Conservation (phyloP, 345 rosid species). For the Reutealis trisperma region DNA sequence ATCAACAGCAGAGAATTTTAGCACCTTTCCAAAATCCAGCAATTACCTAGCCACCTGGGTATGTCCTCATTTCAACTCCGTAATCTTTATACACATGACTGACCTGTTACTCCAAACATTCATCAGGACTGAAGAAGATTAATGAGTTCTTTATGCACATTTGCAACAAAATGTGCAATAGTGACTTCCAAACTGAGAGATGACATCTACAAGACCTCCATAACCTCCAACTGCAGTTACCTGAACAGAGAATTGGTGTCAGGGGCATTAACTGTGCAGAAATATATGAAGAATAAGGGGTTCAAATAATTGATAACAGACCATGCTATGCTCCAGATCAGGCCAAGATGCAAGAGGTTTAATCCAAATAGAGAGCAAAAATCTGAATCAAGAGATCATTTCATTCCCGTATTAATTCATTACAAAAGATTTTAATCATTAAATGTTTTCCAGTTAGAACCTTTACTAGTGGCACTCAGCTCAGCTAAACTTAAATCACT, state of each 20-base stretch:
- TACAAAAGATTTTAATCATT: neutral
- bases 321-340: neutral
- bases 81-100: neutral
- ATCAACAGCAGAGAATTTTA: neutral
- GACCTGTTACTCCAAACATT: neutral
- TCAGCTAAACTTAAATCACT: too few relatives aligned
- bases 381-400: neutral
- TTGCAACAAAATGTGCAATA: conserved; percentile 78
- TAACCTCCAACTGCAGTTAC: conserved; percentile 83
- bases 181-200: conserved; percentile 94
- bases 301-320: neutral
- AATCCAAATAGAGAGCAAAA: neutral
- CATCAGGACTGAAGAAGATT: neutral
- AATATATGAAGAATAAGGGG: neutral
- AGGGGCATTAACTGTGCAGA: neutral
- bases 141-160: conserved; percentile 4
- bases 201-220: conserved; percentile 85
- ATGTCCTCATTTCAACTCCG: neutral
- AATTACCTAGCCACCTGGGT: neutral
- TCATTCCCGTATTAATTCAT: neutral
- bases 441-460: neutral
- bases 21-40: neutral
- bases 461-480: neutral
- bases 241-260: conserved; percentile 37
- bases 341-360: neutral